Conservation (phyloP, 768 basidiomycete genomes). For the Antrodiella citrinella region DNA sequence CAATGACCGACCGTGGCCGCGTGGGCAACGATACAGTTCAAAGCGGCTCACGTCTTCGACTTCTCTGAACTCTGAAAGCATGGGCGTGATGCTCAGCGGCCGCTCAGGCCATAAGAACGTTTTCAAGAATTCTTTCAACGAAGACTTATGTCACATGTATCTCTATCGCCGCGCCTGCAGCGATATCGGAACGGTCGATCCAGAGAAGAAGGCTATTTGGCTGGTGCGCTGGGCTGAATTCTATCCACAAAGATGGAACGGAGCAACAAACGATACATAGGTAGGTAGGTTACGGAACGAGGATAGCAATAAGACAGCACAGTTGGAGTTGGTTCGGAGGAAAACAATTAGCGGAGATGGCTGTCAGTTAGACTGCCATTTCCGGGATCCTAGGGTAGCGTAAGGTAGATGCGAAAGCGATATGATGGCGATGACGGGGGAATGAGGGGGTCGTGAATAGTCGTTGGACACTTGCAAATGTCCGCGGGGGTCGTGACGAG, state of each 20-base stretch:
- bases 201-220: too few relatives aligned
- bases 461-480: neutral
- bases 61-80: too few relatives aligned
- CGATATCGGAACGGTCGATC: too few relatives aligned
- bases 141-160: too few relatives aligned
- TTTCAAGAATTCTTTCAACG: too few relatives aligned
- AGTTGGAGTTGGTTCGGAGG: neutral
- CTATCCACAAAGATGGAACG: neutral
- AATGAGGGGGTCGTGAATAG: neutral
- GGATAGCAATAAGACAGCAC: neutral
- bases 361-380: neutral
- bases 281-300: neutral
- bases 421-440: neutral
- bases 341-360: neutral
- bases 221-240: neutral
- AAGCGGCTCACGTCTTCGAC: too few relatives aligned
- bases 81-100: too few relatives aligned
- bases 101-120: too few relatives aligned
- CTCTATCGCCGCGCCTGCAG: too few relatives aligned
- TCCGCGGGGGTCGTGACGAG: slow-evolving; percentile 1
- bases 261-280: neutral
- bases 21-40: too few relatives aligned
- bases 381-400: neutral
- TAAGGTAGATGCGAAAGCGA: neutral
- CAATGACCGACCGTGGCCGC: too few relatives aligned